These are phyloP conservation scores for Picea sitchensis DNA, from an alignment of 75 land plant genomes.

Conservation along the genomic window DNA sequence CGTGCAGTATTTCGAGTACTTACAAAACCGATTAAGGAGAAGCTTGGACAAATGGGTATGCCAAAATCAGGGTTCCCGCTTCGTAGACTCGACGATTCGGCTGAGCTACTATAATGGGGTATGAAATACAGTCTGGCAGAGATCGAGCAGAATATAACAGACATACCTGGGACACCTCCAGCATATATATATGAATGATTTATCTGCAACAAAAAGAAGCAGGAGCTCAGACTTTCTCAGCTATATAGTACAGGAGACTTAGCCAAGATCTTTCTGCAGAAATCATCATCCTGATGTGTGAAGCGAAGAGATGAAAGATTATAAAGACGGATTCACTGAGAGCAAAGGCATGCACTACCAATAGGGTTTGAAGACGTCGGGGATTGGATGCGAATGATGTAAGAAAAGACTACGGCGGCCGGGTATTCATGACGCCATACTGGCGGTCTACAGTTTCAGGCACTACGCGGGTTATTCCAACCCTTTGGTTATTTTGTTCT, in stretches of 20 bases:
- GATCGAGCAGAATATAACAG: conserved; percentile 9
- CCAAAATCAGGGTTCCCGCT: conserved; percentile 1
- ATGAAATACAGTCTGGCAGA: conserved; percentile 2
- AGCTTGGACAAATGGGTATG: not conserved
- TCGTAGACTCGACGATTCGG: not conserved
- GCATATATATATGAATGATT: not conserved
- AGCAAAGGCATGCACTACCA: not conserved
- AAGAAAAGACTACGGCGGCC: conserved; percentile 1
- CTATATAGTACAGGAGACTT: not conserved
- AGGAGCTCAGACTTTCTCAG: not conserved
- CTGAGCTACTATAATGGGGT: not conserved
- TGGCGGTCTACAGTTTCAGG: not conserved
- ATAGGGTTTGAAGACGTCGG: conserved; percentile 5
- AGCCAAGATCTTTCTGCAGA: not conserved
- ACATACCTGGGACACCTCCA: conserved; percentile 14
- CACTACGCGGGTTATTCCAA: too few species aligned
- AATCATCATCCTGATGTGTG: not conserved
- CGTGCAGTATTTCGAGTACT: conserved; percentile 4
- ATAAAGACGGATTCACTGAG: conserved; percentile 9
- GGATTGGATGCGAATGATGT: conserved; percentile 12
- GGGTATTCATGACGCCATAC: conserved; percentile 6
- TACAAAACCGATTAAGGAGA: too few species aligned
- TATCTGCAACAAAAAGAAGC: not conserved
- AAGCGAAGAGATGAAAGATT: conserved; percentile 8
- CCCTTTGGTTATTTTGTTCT: too few species aligned